These are phyloP conservation scores for Luzula sylvatica DNA, from an alignment of 176 grass and related monocot genomes.

Conservation along the genomic window DNA sequence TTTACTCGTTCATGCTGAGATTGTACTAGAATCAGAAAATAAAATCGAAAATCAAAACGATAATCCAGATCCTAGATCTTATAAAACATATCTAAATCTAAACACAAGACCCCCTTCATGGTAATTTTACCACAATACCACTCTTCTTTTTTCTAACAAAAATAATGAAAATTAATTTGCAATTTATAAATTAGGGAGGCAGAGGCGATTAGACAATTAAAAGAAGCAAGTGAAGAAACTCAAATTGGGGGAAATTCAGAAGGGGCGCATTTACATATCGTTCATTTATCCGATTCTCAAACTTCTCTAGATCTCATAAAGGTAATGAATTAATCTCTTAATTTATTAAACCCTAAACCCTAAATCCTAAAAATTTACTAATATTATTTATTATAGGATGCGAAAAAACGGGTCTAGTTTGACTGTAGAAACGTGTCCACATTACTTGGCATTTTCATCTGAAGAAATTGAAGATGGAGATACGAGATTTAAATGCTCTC, in stretches of 20 bases:
- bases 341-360: no score
- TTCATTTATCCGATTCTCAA: slow-evolving; percentile 91
- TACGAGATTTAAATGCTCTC: slow-evolving; percentile 90
- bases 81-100: slow-evolving; percentile 68
- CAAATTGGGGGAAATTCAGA: slow-evolving; percentile 48
- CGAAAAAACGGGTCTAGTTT: slow-evolving; percentile 58
- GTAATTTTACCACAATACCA: no score
- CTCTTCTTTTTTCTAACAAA: no score
- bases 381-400: no score
- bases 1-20: slow-evolving; percentile 84
- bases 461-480: slow-evolving; percentile 81
- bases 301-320: slow-evolving; percentile 66
- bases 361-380: no score
- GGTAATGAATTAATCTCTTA: slow-evolving; percentile 26
- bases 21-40: slow-evolving; percentile 42
- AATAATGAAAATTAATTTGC: neutral
- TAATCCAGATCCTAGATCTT: slow-evolving; percentile 47
- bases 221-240: slow-evolving; percentile 60
- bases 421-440: slow-evolving; percentile 88
- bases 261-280: slow-evolving; percentile 93
- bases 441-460: slow-evolving; percentile 92
- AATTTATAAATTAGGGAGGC: slow-evolving; percentile 51
- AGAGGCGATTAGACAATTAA: slow-evolving; percentile 69
- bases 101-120: slow-evolving; percentile 72
- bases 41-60: slow-evolving; percentile 15